A percentile compares a stretch with the other conserved stretches of the same genome.
These are phyloP conservation scores for Trichosporon coremiiforme DNA, from an alignment of 1,284 basidiomycete species.

Conservation along the genomic window DNA sequence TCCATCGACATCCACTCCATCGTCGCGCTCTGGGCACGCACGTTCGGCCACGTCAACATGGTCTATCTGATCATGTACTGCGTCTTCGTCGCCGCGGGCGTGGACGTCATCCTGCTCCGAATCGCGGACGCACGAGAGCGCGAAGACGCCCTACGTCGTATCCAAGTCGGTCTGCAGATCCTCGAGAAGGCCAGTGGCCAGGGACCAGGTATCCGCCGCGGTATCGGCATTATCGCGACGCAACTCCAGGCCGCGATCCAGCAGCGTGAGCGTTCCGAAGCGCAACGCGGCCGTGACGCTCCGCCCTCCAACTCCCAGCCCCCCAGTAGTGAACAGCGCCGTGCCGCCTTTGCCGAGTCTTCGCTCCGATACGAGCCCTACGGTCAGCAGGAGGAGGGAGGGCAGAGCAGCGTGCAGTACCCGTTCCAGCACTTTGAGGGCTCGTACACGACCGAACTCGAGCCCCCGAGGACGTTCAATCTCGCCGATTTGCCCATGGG, in stretches of 20 bases:
- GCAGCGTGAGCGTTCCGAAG: slow-evolving; percentile 18
- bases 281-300: neutral
- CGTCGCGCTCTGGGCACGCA: slow-evolving; percentile 34
- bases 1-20: slow-evolving; percentile 36
- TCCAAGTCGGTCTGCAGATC: slow-evolving; percentile 32
- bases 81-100: slow-evolving; percentile 35
- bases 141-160: slow-evolving; percentile 35
- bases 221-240: slow-evolving; percentile 31
- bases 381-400: slow-evolving; percentile 2
- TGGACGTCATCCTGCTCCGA: slow-evolving; percentile 35
- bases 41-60: slow-evolving; percentile 37
- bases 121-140: slow-evolving; percentile 32
- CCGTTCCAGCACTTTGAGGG: slow-evolving; percentile 15
- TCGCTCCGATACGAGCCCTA: slow-evolving; percentile 18
- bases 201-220: slow-evolving; percentile 33
- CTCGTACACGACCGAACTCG: slow-evolving; percentile 13
- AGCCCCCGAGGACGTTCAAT: neutral
- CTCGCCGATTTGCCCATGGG: slow-evolving; percentile 23
- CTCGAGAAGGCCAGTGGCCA: slow-evolving; percentile 35
- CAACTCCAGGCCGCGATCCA: slow-evolving; percentile 33
- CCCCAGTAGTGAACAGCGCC: neutral
- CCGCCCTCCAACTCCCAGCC: neutral
- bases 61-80: slow-evolving; percentile 38
- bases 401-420: slow-evolving; percentile 7
- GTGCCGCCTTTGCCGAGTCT: slow-evolving; percentile 6